Conservation (phyloP, 2,329 filamentous ascomycete species). For the Venturia effusa region DNA sequence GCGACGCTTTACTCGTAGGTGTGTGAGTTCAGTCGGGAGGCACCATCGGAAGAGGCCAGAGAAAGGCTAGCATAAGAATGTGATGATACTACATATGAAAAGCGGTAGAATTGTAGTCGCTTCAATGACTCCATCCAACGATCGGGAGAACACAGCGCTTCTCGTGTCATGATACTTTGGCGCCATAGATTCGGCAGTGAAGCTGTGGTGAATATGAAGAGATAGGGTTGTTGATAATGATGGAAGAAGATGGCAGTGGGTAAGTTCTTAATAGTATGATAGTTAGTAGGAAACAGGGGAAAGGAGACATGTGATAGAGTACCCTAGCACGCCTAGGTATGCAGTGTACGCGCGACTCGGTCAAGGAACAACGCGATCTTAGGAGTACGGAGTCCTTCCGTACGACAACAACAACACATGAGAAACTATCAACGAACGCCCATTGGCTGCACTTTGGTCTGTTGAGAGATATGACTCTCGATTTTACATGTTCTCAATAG, state of each 20-base stretch:
- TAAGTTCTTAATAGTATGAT: no score
- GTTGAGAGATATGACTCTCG: not conserved
- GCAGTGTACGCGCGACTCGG: not conserved
- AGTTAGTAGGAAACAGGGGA: not conserved
- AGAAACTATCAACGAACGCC: not conserved
- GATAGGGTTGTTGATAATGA: not conserved
- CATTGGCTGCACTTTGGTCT: not conserved
- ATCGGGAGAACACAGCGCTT: no score
- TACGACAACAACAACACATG: not conserved
- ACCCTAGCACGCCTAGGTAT: no score
- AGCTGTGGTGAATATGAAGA: not conserved
- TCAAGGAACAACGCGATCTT: not conserved
- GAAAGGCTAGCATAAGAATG: not conserved
- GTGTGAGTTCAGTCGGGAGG: conserved; percentile 3
- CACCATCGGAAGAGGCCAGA: not conserved
- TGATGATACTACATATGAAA: not conserved
- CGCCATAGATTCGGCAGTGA: not conserved
- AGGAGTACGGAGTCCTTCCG: no score
- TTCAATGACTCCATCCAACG: no score
- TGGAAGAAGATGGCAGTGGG: no score
- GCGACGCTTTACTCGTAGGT: not conserved
- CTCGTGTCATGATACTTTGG: not conserved
- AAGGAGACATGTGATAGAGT: no score
- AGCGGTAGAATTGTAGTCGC: no score
- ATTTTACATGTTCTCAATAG: not conserved